Percentiles rank a stretch among this genome's conserved stretches.
These are phyloP conservation scores for Trichoderma sp. DNA, from an alignment of 2,329 filamentous ascomycete genomes.

Conservation along the genomic window DNA sequence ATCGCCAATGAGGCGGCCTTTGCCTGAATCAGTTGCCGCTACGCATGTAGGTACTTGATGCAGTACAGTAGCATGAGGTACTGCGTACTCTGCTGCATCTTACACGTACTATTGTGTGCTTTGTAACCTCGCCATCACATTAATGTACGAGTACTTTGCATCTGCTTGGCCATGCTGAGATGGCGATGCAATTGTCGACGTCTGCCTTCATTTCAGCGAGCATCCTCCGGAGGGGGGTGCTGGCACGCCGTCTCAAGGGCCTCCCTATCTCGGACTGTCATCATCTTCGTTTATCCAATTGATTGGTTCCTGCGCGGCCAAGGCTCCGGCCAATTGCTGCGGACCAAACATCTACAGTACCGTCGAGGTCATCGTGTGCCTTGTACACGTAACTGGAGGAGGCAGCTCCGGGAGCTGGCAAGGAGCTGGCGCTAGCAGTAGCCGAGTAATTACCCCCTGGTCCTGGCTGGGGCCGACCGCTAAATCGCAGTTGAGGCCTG, in stretches of 20 bases:
- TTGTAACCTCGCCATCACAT: neutral
- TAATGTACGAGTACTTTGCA: neutral
- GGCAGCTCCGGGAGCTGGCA: constrained; percentile 13
- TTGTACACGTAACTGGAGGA: neutral
- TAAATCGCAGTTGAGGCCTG: neutral
- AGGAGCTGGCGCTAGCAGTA: constrained; percentile 21
- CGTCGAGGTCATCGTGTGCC: neutral
- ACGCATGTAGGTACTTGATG: neutral
- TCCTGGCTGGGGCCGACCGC: neutral
- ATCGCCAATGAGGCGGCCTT: neutral
- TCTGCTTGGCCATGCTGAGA: neutral
- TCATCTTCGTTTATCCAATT: neutral
- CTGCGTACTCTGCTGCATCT: neutral
- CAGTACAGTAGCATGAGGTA: neutral
- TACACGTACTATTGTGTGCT: neutral
- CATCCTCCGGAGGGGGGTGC: neutral
- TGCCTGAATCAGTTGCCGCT: neutral
- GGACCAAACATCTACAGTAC: neutral
- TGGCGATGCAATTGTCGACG: neutral
- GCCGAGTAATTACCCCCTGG: constrained; percentile 8
- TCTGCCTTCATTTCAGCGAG: neutral
- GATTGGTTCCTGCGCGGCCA: neutral
- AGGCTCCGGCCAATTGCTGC: neutral
- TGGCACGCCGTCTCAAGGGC: neutral
- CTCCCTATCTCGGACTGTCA: neutral